Evolutionary conservation across 139 green algal species (phyloP).

Genomic region (Pycnococcus provasolii): DNA sequence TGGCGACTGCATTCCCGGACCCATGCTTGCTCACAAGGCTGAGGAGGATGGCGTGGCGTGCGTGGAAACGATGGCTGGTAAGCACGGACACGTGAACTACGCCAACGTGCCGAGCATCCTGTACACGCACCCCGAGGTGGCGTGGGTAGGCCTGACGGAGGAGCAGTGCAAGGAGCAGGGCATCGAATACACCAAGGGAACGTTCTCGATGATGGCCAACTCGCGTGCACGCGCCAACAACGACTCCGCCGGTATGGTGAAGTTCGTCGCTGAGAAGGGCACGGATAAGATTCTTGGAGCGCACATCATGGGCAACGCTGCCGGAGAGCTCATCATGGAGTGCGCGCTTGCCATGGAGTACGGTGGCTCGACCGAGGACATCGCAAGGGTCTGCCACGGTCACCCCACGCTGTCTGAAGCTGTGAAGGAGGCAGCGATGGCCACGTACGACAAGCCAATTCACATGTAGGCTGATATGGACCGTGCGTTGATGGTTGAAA

Average conservation of each 20-base stretch:
- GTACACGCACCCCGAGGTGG: slow-evolving; percentile 93
- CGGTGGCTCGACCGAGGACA: slow-evolving; percentile 74
- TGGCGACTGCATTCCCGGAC: slow-evolving; percentile 77
- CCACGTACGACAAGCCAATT: slow-evolving; percentile 77
- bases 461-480: slow-evolving; percentile 54
- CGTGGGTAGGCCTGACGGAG: slow-evolving; percentile 70
- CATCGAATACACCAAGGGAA: slow-evolving; percentile 71
- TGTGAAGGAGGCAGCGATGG: slow-evolving; percentile 91
- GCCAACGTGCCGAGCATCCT: slow-evolving; percentile 88
- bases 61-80: slow-evolving; percentile 84
- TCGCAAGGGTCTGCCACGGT: slow-evolving; percentile 90
- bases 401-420: slow-evolving; percentile 94
- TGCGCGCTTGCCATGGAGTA: slow-evolving; percentile 89
- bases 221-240: slow-evolving; percentile 74
- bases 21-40: slow-evolving; percentile 99
- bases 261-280: slow-evolving; percentile 76
- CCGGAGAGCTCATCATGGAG: slow-evolving; percentile 67
- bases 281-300: slow-evolving; percentile 94
- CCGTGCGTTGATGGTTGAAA: no score
- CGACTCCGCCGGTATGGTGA: slow-evolving; percentile 68
- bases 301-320: slow-evolving; percentile 88
- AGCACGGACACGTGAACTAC: slow-evolving; percentile 94
- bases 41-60: slow-evolving; percentile 96
- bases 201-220: slow-evolving; percentile 97
- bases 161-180: slow-evolving; percentile 63